Base-by-base conservation (phyloP, 164 flowering plant species). In the Vitis vinifera region DNA sequence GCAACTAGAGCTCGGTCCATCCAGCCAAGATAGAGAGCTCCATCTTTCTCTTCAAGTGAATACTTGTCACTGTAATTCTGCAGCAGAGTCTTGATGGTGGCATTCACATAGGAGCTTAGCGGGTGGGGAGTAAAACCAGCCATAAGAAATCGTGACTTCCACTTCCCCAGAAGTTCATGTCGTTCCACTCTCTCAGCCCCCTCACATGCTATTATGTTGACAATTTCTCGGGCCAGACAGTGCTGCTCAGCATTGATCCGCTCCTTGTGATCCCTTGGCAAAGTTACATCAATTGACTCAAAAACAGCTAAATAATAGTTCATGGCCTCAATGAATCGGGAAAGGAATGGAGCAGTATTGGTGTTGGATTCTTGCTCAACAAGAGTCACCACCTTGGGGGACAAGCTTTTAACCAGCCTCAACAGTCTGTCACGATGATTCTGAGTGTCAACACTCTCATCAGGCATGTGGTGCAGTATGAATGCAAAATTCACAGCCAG, bases 141-240 rank as follows among this genome's bases (percentile, higher is more conserved):
- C 97, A 86, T 84, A 47, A 9, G 17, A 60, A 90, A 86, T 60
- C 94, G 73, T 1, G 86, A 78, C 63, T 71, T 76, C 94, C 94
- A 91, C 73, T 91, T 90, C 30, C 86, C 87, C 2, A 86, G 79
- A 67, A 79, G 78, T 76, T 91, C 94, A 49, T 88, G 93, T 0
- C 97, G 81, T 69, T 90, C 97, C 49, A 88, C 89, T 71, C 93
- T 84, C 74, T 90, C 97, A n/a, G 77, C 74, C 53, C 93, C 97
- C 52, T 90, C 94, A 59, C 97, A 90, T 10, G 97, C 97, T 75
- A 91, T 76, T 2, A 90, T 68, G 78, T 91, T 91, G 48, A 91
- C 97, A 19, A 91, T 71, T 2, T 89, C 94, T 10, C 93, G 81
- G 2, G 94, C 94, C 63, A 91, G 70, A 71, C 94, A 91, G 65